Percentiles rank a stretch among this genome's conserved stretches.
phyloP scores from a whole-genome alignment of 2,329 filamentous ascomycete genomes.

The Diplocarpon rosae region DNA sequence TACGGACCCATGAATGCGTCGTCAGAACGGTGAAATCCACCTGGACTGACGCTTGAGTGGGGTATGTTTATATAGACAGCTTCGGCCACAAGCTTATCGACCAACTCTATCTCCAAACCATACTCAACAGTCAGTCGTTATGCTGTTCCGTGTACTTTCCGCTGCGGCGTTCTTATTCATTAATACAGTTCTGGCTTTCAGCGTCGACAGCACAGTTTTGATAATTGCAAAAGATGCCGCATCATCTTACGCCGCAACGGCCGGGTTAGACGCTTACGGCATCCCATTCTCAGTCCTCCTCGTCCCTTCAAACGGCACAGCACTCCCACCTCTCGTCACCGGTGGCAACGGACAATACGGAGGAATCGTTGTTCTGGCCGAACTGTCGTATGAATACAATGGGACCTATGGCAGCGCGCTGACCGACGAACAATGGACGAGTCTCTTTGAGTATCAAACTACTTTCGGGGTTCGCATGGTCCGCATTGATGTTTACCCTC shows the following conservation, averaged over 20 bases:
- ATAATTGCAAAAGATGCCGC: constrained; percentile 41
- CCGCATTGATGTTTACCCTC: constrained; percentile 37
- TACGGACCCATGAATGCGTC: too few species aligned
- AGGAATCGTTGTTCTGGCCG: constrained; percentile 33
- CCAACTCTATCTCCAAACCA: too few species aligned
- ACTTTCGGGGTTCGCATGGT: constrained; percentile 50
- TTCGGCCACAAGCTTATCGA: too few species aligned
- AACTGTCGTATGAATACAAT: constrained; percentile 30
- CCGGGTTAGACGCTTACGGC: constrained; percentile 46
- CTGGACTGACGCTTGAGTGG: too few species aligned
- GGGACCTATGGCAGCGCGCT: constrained; percentile 31
- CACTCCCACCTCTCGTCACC: constrained; percentile 40
- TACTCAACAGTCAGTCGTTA: constrained; percentile 2
- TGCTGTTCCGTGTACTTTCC: constrained; percentile 4
- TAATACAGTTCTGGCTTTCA: constrained; percentile 2
- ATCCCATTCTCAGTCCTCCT: constrained; percentile 44
- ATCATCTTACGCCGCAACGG: constrained; percentile 36
- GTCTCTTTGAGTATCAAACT: constrained; percentile 45
- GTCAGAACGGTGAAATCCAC: too few species aligned
- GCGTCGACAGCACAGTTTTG: constrained; percentile 36
- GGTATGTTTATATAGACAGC: too few species aligned
- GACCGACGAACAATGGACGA: constrained; percentile 43
- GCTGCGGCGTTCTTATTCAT: constrained; percentile 1
- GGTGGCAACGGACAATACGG: constrained; percentile 43
- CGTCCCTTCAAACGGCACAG: constrained; percentile 39